A percentile compares a stretch with the other conserved stretches of the same genome.
phyloP scores from a whole-genome alignment of 1,284 basidiomycete genomes.

The Omphalotus olearius region DNA sequence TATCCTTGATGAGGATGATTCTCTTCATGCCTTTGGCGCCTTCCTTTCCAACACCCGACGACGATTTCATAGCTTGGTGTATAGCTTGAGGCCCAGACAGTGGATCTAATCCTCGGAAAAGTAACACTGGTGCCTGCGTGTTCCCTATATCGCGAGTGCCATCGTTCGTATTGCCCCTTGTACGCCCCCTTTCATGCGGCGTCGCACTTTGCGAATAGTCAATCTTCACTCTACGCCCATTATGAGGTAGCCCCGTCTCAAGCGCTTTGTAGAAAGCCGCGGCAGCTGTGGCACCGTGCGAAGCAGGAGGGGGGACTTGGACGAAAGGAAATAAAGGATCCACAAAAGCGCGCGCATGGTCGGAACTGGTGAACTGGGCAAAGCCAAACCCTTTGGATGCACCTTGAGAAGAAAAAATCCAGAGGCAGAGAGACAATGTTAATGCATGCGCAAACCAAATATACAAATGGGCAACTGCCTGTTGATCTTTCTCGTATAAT shows the following conservation, averaged over 20 bases:
- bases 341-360: constrained; percentile 84
- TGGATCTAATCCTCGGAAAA: constrained; percentile 85
- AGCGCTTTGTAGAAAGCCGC: constrained; percentile 66
- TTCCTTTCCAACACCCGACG: constrained; percentile 60
- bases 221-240: constrained; percentile 81
- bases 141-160: constrained; percentile 93
- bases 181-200: constrained; percentile 60
- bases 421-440: constrained; percentile 43
- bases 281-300: constrained; percentile 70
- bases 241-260: constrained; percentile 59
- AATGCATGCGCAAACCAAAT: constrained; percentile 66
- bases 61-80: constrained; percentile 69
- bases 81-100: constrained; percentile 85
- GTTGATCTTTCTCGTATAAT: constrained; percentile 91
- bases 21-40: constrained; percentile 82
- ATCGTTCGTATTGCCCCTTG: constrained; percentile 70
- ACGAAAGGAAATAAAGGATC: constrained; percentile 82
- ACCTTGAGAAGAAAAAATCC: constrained; percentile 68
- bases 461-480: constrained; percentile 86
- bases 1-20: constrained; percentile 85
- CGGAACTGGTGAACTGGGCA: constrained; percentile 80
- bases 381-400: constrained; percentile 91
- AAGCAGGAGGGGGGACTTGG: constrained; percentile 80
- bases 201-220: constrained; percentile 83
- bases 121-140: constrained; percentile 70